Conservation (phyloP, 148 eudicot genomes). For the Vaccinium myrtillus region DNA sequence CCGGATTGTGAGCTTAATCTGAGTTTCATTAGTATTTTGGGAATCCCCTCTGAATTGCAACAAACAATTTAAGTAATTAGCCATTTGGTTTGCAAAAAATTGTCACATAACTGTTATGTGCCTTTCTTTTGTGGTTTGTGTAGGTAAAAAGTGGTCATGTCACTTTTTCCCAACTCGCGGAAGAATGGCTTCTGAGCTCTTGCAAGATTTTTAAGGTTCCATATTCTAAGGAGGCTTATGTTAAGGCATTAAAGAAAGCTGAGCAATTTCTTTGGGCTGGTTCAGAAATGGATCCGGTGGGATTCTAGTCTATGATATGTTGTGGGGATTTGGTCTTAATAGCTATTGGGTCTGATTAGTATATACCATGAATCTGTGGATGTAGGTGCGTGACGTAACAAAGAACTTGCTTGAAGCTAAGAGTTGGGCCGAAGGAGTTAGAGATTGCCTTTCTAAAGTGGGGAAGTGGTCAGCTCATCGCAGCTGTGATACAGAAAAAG, state of each 20-base stretch:
- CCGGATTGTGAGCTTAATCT: not conserved
- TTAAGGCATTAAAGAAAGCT: slow-evolving; percentile 68
- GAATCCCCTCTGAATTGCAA: not conserved
- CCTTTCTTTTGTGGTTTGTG: slow-evolving; percentile 21
- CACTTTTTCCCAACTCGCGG: slow-evolving; percentile 66
- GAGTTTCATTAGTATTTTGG: not conserved
- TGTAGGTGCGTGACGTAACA: slow-evolving; percentile 75
- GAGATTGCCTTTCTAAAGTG: slow-evolving; percentile 47
- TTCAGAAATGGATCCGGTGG: slow-evolving; percentile 88
- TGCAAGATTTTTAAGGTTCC: slow-evolving; percentile 68
- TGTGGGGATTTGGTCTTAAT: not conserved
- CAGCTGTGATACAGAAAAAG: slow-evolving; percentile 39
- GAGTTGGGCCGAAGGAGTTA: slow-evolving; percentile 78
- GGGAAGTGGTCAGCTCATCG: slow-evolving; percentile 45
- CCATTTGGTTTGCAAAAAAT: not conserved
- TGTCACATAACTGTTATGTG: not conserved
- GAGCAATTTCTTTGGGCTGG: slow-evolving; percentile 99
- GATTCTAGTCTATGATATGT: slow-evolving; percentile 16
- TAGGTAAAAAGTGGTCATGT: slow-evolving; percentile 77
- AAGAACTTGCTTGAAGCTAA: slow-evolving; percentile 68
- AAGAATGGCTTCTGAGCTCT: slow-evolving; percentile 75
- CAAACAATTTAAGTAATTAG: not conserved
- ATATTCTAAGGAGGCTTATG: slow-evolving; percentile 56
- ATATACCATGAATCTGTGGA: slow-evolving; percentile 12
- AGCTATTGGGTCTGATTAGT: slow-evolving; percentile 3